Evolutionary conservation across 768 basidiomycete genomes (phyloP), one percentile per base, ranked within the genome.

Genomic region (Boletus insuetus): DNA sequence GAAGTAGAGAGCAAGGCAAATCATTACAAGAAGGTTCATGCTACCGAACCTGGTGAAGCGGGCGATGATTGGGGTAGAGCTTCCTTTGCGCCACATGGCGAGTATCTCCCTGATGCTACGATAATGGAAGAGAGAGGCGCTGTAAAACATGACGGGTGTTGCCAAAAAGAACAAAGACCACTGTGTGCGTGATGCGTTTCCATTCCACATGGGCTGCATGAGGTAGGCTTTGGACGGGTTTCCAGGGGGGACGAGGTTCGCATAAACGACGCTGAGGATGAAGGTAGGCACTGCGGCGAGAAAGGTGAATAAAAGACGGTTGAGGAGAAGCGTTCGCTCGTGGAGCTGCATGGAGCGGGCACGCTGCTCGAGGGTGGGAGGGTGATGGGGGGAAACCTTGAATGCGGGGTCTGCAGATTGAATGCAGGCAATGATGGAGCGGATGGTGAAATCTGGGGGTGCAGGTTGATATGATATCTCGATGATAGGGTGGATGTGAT

Each of bases 231-330:
- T 82, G 22, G 75, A 75, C 0, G 71, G 19, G 53, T 83, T 78
- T 12, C 68, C 64, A 6, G 73, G 65, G 6, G 79, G 75, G 6
- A 90, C 75, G 24, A 94, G 73, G 31, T 77, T 79, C 87, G 88
- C 89, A 62, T 82, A 90, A 12, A 91, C 83, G 51, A 93, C 80
- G 2, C 82, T 86, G 57, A 94, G 82, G 56, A 93, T 73, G 67
- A 94, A 87, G 0, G 89, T 85, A 0, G 91, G 91, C 43, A 94
- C 79, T n/a, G 87, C 84, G 42, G 83, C 72, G 38, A 87, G 44
- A 22, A 87, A 58, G 1, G 88, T 75, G 49, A 87, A 77, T 11
- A 80, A 31, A 7, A 90, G 78, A 37, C 85, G 83, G 6, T 58
- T 58, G 10, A 89, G 74, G 3, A 91, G 71, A 0, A 69, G 61